Evolutionary conservation across 345 rosid species (phyloP).

Genomic region (Eutrema heterophyllum): DNA sequence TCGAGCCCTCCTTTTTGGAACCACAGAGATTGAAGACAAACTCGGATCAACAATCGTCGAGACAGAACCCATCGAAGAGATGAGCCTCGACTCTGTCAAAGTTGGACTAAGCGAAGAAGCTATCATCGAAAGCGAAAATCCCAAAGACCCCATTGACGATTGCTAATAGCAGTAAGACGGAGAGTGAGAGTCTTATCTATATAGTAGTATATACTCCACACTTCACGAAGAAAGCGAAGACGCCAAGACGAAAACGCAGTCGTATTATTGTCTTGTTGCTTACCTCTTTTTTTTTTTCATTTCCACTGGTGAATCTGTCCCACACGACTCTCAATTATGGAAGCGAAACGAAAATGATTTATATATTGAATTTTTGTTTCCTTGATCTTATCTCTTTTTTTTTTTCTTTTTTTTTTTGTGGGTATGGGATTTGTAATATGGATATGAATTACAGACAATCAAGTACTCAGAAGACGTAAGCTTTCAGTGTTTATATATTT

Average conservation of each 20-base stretch:
- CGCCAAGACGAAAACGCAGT: constrained; percentile 8
- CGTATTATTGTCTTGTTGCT: not conserved
- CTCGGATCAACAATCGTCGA: constrained; percentile 24
- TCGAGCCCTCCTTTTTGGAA: constrained; percentile 24
- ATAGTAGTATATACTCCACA: not conserved
- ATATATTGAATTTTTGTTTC: not conserved
- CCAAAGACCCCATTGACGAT: constrained; percentile 23
- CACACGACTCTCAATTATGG: constrained; percentile 6
- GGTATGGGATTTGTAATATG: too few species aligned
- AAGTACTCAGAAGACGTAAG: constrained; percentile 12
- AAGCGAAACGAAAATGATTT: not conserved
- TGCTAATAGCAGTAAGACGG: not conserved
- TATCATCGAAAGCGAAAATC: constrained; percentile 10
- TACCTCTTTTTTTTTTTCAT: not conserved
- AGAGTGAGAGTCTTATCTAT: constrained; percentile 15
- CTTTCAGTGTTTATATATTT: not conserved
- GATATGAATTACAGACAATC: constrained; percentile 41
- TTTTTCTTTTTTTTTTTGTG: too few species aligned
- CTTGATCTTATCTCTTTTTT: constrained; percentile 16
- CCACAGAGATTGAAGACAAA: constrained; percentile 27
- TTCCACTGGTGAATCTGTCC: not conserved
- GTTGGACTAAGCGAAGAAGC: constrained; percentile 16
- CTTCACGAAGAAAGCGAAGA: not conserved
- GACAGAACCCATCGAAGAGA: constrained; percentile 11
- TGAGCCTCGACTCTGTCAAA: not conserved